phyloP scores from a whole-genome alignment of 2,329 filamentous ascomycete species.

The Neofusicoccum sp. region DNA sequence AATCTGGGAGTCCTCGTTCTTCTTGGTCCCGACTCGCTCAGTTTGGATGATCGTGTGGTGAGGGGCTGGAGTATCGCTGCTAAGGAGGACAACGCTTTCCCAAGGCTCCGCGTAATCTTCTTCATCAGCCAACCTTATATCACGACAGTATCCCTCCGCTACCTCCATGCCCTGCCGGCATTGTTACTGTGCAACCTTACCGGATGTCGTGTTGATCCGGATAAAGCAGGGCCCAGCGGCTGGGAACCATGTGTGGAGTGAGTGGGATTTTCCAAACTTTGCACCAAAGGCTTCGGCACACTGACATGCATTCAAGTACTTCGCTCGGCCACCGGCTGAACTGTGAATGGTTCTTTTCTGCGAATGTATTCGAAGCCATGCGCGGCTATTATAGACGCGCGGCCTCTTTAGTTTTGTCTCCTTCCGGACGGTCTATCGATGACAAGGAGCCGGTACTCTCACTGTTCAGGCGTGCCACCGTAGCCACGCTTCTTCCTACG shows the following conservation, averaged over 20 bases:
- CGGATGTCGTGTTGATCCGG: background rate
- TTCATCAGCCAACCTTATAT: background rate
- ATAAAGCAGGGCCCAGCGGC: background rate
- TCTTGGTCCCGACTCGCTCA: background rate
- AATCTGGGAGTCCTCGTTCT: slow-evolving; percentile 4
- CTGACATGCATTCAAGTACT: background rate
- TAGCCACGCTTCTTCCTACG: background rate
- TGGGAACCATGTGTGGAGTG: background rate
- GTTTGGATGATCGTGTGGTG: slow-evolving; percentile 7
- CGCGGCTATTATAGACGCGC: slow-evolving; percentile 3
- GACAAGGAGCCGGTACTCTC: background rate
- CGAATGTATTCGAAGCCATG: background rate
- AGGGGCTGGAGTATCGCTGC: background rate
- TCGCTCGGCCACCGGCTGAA: background rate
- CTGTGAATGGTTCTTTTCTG: background rate
- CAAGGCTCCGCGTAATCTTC: background rate
- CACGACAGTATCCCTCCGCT: background rate
- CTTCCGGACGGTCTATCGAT: too few relatives aligned
- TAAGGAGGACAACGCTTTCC: background rate
- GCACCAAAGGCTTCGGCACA: background rate
- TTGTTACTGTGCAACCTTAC: slow-evolving; percentile 2
- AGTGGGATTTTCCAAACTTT: background rate
- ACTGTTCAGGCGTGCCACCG: background rate
- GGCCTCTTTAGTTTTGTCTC: background rate
- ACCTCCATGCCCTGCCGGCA: background rate